Evolutionary conservation across 2,329 filamentous ascomycete genomes (phyloP).

Genomic region (Aureobasidium melanogenum): DNA sequence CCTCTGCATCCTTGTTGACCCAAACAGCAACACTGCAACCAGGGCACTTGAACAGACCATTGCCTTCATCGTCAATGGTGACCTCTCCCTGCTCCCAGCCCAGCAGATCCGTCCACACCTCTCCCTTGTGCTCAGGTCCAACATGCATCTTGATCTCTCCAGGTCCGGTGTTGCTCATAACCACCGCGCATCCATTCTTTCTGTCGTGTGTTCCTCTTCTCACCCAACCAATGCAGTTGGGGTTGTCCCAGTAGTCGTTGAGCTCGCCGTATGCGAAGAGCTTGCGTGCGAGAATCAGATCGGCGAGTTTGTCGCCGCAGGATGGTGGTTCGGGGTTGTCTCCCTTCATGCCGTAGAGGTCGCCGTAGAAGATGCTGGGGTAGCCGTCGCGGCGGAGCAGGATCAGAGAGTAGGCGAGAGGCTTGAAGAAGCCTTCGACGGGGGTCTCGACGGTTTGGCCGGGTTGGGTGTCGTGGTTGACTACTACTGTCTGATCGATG

Average conservation of each 20-base stretch:
- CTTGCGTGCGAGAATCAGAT: slow-evolving; percentile 52
- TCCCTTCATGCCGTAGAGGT: slow-evolving; percentile 54
- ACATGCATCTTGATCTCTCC: slow-evolving; percentile 52
- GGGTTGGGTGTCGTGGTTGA: slow-evolving; percentile 62
- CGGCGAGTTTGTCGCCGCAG: slow-evolving; percentile 38
- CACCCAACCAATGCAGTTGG: slow-evolving; percentile 54
- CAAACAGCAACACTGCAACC: slow-evolving; percentile 52
- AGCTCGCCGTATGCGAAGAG: slow-evolving; percentile 58
- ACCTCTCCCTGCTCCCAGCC: slow-evolving; percentile 49
- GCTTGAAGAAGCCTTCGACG: slow-evolving; percentile 60
- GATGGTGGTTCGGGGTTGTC: slow-evolving; percentile 42
- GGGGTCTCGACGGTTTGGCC: slow-evolving; percentile 55
- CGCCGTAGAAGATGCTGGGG: slow-evolving; percentile 63
- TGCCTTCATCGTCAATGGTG: slow-evolving; percentile 50
- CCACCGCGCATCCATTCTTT: slow-evolving; percentile 44
- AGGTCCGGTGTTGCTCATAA: slow-evolving; percentile 27
- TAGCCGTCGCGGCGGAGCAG: slow-evolving; percentile 55
- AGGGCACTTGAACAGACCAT: slow-evolving; percentile 47
- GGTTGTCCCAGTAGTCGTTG: slow-evolving; percentile 52
- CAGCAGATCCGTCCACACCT: slow-evolving; percentile 57
- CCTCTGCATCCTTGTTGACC: slow-evolving; percentile 49
- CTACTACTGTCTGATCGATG: slow-evolving; percentile 46
- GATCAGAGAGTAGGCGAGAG: slow-evolving; percentile 63
- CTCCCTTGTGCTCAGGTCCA: slow-evolving; percentile 40
- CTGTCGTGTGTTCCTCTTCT: slow-evolving; percentile 41